Base-by-base conservation (phyloP, 2,329 filamentous ascomycete genomes). In the Penicillium frequentans region DNA sequence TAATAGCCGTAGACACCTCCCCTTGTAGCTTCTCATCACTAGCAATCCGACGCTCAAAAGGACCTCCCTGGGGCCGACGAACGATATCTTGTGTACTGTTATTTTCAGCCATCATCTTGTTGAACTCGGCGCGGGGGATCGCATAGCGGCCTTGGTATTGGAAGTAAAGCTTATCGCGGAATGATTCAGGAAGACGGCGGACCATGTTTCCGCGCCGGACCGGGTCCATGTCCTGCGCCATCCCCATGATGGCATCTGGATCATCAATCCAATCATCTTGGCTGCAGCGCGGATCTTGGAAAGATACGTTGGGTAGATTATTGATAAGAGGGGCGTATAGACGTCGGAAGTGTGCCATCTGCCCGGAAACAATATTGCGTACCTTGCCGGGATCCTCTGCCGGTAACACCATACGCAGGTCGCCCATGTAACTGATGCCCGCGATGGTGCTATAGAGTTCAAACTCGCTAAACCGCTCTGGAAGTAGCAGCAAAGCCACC, bases 121-220 rank as follows among this genome's bases (percentile, higher is more conserved):
- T 81, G 73, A 96, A 99, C 54, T 96, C 91, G 5, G 85, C 83
- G 16, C 87, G 86, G 0, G 93, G 91, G 44, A 99, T 95, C 55
- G 85, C 84, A 68, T 93, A 96, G 69, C 96, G 93, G 71, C 89
- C 87, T 73, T 96, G 93, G 74, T 97, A 99, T 68, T 93, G 87
- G 74, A 96, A 96, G 77, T 99, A 99, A 0, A 99, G 80, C 57
- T 91, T 93, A 53, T 90, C 86, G 37, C 95, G 86, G 82, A 99
- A 98, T 6, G 87, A 83, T 67, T 89, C 89, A 4, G 95, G 95
- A 11, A 99, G 80, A 13, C 95, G 88, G 5, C 95, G 87, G 10
- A 99, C 93, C 91, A 99, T 99, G 75, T 99, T 99, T 19, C 90
- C 91, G 56, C 95, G 87, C 69, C 90, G 92, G 56, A 90, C 78